Percentiles rank a stretch among this genome's conserved stretches.
These are phyloP conservation scores for Dendrobium officinale DNA, from an alignment of 106 monocot genomes.

Conservation along the genomic window DNA sequence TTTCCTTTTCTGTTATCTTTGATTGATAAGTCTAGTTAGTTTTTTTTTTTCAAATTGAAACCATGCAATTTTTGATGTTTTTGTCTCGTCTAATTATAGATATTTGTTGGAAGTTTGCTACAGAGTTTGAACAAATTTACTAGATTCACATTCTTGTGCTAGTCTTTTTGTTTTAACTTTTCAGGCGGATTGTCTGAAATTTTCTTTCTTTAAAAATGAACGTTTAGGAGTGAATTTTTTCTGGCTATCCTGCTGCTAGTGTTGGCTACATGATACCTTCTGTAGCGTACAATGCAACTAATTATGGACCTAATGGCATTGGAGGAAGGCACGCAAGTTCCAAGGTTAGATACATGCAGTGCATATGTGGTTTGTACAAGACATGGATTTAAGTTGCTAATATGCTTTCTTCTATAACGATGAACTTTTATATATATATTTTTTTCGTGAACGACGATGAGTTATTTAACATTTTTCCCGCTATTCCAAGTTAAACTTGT, in stretches of 20 bases:
- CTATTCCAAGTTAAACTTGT: background rate
- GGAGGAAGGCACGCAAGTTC: slow-evolving; percentile 59
- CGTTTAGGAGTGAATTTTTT: slow-evolving; percentile 39
- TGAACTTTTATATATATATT: background rate
- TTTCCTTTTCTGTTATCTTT: background rate
- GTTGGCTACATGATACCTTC: slow-evolving; percentile 69
- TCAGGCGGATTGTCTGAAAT: background rate
- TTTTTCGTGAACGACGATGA: background rate
- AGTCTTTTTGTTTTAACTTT: background rate
- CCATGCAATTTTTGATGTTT: background rate
- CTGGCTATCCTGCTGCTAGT: slow-evolving; percentile 53
- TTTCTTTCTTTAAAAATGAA: slow-evolving; percentile 1
- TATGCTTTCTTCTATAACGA: background rate
- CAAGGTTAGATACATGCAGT: slow-evolving; percentile 42
- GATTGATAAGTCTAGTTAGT: background rate
- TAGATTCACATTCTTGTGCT: background rate
- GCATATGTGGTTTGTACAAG: background rate
- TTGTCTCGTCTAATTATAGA: background rate
- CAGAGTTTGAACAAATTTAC: background rate
- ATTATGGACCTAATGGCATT: slow-evolving; percentile 71
- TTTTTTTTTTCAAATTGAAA: background rate
- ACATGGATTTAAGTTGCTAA: background rate
- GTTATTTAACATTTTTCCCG: background rate
- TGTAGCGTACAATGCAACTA: slow-evolving; percentile 47
- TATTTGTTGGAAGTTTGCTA: background rate